These are phyloP conservation scores for Combretum micranthum DNA, from an alignment of 345 rosid genomes.

Conservation along the genomic window DNA sequence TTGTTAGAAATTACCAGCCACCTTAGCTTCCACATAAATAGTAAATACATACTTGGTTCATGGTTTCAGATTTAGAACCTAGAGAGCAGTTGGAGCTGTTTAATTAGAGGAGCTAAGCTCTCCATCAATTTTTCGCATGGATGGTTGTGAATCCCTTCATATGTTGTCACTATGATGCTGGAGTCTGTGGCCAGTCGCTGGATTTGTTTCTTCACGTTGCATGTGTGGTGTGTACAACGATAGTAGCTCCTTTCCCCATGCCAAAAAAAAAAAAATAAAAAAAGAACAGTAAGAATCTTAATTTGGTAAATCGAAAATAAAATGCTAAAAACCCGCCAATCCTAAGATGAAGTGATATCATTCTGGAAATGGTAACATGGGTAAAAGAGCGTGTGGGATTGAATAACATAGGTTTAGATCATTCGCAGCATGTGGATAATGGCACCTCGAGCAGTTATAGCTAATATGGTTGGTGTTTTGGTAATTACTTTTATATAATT, in stretches of 20 bases:
- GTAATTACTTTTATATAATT: too few species aligned
- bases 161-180: constrained; percentile 68
- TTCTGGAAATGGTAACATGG: too few species aligned
- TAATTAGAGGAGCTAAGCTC: constrained; percentile 79
- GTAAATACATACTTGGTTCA: too few species aligned
- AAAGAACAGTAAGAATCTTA: background rate
- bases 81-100: constrained; percentile 79
- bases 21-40: too few species aligned
- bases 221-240: constrained; percentile 90
- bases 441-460: too few species aligned
- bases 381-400: too few species aligned
- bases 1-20: too few species aligned
- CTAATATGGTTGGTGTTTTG: too few species aligned
- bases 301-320: background rate
- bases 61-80: constrained; percentile 27
- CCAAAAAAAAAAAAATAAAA: background rate
- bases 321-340: too few species aligned
- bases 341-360: too few species aligned
- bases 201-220: constrained; percentile 93
- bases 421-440: too few species aligned
- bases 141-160: constrained; percentile 81
- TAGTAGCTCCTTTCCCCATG: constrained; percentile 60
- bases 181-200: constrained; percentile 75
- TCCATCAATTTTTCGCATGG: constrained; percentile 93
- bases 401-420: too few species aligned